Evolutionary conservation across 2,329 filamentous ascomycete genomes (phyloP).

Genomic region (Nemania sp.): DNA sequence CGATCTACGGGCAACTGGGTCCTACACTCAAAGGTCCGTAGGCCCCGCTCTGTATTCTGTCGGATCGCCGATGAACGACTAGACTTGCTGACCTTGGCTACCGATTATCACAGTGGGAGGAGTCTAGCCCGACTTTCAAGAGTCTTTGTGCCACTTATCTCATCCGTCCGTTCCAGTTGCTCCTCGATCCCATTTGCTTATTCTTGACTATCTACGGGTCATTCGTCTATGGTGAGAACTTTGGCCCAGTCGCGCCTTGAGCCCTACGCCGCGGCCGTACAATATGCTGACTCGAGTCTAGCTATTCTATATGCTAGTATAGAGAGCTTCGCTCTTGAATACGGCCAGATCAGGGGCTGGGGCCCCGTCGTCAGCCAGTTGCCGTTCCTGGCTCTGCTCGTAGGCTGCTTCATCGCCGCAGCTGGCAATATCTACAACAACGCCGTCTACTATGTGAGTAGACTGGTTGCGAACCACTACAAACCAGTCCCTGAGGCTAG

Average conservation of each 20-base stretch:
- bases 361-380: background rate
- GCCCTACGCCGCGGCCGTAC: background rate
- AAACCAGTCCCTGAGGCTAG: background rate
- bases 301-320: background rate
- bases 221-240: background rate
- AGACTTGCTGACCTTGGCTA: background rate
- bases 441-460: background rate
- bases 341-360: background rate
- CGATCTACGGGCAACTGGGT: background rate
- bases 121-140: background rate
- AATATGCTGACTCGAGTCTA: background rate
- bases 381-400: background rate
- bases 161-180: background rate
- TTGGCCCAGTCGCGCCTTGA: background rate
- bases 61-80: background rate
- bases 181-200: background rate
- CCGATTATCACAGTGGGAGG: background rate
- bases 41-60: background rate
- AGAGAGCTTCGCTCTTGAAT: background rate
- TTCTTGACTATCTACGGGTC: background rate
- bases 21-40: background rate
- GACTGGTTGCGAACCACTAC: background rate
- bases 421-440: background rate
- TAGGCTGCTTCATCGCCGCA: background rate
- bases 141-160: background rate